phyloP scores from a whole-genome alignment of 2,329 filamentous ascomycete genomes.

The Tolypocladium paradoxum region DNA sequence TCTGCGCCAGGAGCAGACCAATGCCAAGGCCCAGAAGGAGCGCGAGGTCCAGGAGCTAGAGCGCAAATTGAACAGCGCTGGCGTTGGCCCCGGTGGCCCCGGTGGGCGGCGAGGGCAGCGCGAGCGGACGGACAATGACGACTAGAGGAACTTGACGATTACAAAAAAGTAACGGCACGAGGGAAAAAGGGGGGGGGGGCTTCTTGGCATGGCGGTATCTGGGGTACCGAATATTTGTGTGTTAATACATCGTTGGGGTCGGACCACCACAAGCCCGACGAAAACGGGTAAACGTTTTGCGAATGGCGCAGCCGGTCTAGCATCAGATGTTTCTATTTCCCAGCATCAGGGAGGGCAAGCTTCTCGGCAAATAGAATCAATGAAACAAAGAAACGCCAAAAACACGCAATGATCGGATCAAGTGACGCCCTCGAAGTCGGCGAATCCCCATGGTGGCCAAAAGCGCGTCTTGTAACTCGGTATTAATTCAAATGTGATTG shows the following conservation, averaged over 20 bases:
- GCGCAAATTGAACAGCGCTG: slow-evolving; percentile 45
- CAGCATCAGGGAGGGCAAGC: slow-evolving; percentile 1
- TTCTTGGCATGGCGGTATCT: slow-evolving; percentile 6
- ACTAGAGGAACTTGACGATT: slow-evolving; percentile 25
- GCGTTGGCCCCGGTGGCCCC: slow-evolving; percentile 20
- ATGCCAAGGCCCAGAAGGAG: slow-evolving; percentile 67
- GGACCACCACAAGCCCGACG: slow-evolving; percentile 9
- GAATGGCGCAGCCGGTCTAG: slow-evolving; percentile 27
- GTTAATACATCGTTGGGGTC: slow-evolving; percentile 21
- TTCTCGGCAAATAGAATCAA: slow-evolving; percentile 4
- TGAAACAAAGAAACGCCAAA: background rate
- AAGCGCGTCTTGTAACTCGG: background rate
- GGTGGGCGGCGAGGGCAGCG: slow-evolving; percentile 24
- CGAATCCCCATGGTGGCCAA: background rate
- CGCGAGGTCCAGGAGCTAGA: slow-evolving; percentile 63
- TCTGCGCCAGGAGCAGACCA: slow-evolving; percentile 69
- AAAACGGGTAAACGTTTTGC: slow-evolving; percentile 16
- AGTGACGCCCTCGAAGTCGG: background rate
- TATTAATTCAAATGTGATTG: background rate
- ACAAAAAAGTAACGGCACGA: background rate
- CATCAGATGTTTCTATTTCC: slow-evolving; percentile 19
- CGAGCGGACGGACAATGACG: slow-evolving; percentile 45
- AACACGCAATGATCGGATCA: background rate
- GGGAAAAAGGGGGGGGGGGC: slow-evolving; percentile 10
- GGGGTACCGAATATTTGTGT: slow-evolving; percentile 14